These are phyloP conservation scores for Globisporangium camurandrum DNA, from an alignment of 352 stramenopile species.

Conservation along the genomic window DNA sequence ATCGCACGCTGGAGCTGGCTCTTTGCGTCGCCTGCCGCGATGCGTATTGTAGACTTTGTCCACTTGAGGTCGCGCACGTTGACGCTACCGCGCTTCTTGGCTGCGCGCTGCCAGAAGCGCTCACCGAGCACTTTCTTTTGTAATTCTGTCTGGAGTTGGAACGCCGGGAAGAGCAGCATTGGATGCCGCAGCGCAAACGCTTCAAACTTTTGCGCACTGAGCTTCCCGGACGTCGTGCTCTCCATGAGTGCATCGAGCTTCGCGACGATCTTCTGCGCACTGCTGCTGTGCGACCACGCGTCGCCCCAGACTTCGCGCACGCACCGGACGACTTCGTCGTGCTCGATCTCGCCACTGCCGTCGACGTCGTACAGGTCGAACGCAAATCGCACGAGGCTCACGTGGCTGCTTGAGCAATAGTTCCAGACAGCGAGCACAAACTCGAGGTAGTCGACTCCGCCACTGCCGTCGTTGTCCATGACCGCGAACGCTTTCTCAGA, in stretches of 20 bases:
- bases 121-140: conserved; percentile 49
- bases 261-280: conserved; percentile 45
- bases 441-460: conserved; percentile 66
- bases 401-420: conserved; percentile 65
- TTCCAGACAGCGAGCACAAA: conserved; percentile 75
- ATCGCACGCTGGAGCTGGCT: conserved; percentile 14
- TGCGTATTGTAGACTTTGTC: too few relatives aligned
- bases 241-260: conserved; percentile 48
- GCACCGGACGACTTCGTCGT: conserved; percentile 34
- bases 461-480: conserved; percentile 61
- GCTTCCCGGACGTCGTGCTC: conserved; percentile 19
- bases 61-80: conserved; percentile 30
- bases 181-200: conserved; percentile 48
- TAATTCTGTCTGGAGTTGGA: conserved; percentile 60
- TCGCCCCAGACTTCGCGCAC: conserved; percentile 55
- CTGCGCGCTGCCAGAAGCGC: conserved; percentile 43
- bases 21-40: conserved; percentile 25
- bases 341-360: conserved; percentile 60
- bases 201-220: conserved; percentile 41
- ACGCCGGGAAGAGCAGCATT: conserved; percentile 62
- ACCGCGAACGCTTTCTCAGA: conserved; percentile 66
- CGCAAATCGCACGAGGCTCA: conserved; percentile 54
- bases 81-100: conserved; percentile 28
- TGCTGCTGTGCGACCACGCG: conserved; percentile 39
- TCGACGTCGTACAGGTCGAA: conserved; percentile 74